Percentiles rank a stretch among this genome's conserved stretches.
Evolutionary conservation across 1,284 basidiomycete genomes (phyloP).

Genomic region (Exsudoporus floridanus): DNA sequence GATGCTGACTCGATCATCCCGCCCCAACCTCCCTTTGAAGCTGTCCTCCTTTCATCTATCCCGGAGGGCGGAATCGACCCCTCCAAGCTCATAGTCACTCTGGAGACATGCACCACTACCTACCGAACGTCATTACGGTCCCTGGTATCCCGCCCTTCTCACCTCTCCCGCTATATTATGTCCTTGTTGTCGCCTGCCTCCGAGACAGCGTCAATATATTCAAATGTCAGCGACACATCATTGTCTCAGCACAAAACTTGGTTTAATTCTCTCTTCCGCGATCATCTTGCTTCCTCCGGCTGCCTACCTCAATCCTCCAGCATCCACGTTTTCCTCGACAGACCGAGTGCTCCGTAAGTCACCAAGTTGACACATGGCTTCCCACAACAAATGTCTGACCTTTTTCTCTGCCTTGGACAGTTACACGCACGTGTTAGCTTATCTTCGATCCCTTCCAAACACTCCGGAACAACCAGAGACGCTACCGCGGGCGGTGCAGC

Average conservation of each 20-base stretch:
- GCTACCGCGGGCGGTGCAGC: slow-evolving; percentile 60
- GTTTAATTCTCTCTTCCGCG: slow-evolving; percentile 44
- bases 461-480: slow-evolving; percentile 47
- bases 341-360: slow-evolving; percentile 74
- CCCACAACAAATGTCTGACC: not conserved
- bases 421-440: slow-evolving; percentile 66
- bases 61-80: slow-evolving; percentile 50
- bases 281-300: slow-evolving; percentile 61
- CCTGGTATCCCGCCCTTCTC: slow-evolving; percentile 63
- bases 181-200: slow-evolving; percentile 45
- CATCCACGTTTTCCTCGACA: slow-evolving; percentile 77
- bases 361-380: not conserved
- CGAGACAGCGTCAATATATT: slow-evolving; percentile 53
- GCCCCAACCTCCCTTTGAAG: slow-evolving; percentile 54
- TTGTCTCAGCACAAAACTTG: slow-evolving; percentile 36
- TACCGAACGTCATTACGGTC: slow-evolving; percentile 65
- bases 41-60: slow-evolving; percentile 62
- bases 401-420: slow-evolving; percentile 36
- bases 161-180: slow-evolving; percentile 57
- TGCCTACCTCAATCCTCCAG: slow-evolving; percentile 47
- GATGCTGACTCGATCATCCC: slow-evolving; percentile 38
- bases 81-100: slow-evolving; percentile 60
- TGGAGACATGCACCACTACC: slow-evolving; percentile 68
- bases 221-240: slow-evolving; percentile 41
- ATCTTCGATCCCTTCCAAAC: slow-evolving; percentile 57